Evolutionary conservation across 768 basidiomycete genomes (phyloP), one percentile per base, ranked within the genome.

Genomic region (Termitomyces sp.): DNA sequence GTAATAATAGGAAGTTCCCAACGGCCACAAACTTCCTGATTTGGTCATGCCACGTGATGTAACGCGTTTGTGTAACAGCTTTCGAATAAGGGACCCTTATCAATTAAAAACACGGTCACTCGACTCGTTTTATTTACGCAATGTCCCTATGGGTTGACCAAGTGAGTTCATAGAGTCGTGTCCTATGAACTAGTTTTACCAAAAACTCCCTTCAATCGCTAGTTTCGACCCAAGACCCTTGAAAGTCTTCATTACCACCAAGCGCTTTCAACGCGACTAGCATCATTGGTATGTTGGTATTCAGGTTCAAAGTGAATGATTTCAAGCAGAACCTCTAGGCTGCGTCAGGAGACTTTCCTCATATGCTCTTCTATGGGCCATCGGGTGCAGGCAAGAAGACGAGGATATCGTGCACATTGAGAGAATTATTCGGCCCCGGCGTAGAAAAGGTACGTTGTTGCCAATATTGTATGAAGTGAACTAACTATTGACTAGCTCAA

Each of bases 331-430:
- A 41, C 41, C 4, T 38, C 1, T 67, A 94, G 92, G 88, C 95
- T 0, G 82, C 86, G 1, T 88, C 92, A 1, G 92, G 93, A 0
- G 95, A 98, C 77, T 98, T 99, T 70, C 96, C 96, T 8, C 96
- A 99, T 70, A 87, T 97, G 77, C 83, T 99, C 1, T 96, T 98
- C 77, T 99, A 98, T 68, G 96, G 96, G 0, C 96, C 96, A 9
- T 92, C 92, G 4, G 96, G 96, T 23, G 94, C 96, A 14, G 96
- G 96, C 16, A 98, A 98, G 79, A 99, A 99, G 82, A 98, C 96
- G 47, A 81, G 96, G 40, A 94, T 98, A 66, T 88, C 88, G 65
- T 92, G 91, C 62, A 95, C 93, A 6, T 71, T 99, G 59, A 79
- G 88, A 63, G 88, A 97, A 66, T 72, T 98, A 52, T 99, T 94